A percentile compares a stretch with the other conserved stretches of the same genome.
These are phyloP conservation scores for Pseudozyma sp. DNA, from an alignment of 1,284 basidiomycete genomes.

Conservation along the genomic window DNA sequence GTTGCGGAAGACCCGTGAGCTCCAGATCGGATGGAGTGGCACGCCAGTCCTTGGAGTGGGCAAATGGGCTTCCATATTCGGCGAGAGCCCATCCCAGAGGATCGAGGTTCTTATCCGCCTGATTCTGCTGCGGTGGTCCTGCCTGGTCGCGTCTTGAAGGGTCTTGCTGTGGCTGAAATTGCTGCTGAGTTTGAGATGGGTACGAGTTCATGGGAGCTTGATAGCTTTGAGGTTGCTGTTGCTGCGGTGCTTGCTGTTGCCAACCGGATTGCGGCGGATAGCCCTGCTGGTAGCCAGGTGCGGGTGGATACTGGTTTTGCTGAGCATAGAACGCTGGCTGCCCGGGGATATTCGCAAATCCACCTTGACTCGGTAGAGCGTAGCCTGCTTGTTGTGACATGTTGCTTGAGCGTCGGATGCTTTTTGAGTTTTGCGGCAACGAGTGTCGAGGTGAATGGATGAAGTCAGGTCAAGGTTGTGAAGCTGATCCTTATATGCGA, in stretches of 20 bases:
- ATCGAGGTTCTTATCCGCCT: conserved; percentile 3
- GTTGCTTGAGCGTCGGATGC: neutral
- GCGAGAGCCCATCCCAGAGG: conserved; percentile 4
- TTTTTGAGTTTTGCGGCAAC: too few species aligned
- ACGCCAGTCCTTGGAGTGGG: conserved; percentile 9
- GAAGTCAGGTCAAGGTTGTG: too few species aligned
- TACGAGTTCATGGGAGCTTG: too few species aligned
- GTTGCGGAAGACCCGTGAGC: conserved; percentile 2
- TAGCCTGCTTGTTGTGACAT: neutral
- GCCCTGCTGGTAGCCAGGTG: neutral
- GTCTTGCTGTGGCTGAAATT: neutral
- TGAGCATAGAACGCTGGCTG: neutral
- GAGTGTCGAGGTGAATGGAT: too few species aligned
- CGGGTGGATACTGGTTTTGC: neutral
- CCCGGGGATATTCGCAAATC: neutral
- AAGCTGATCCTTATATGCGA: too few species aligned
- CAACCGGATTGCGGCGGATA: neutral
- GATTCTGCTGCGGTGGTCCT: neutral
- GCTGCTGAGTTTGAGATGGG: neutral
- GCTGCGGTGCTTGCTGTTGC: conserved; percentile 3
- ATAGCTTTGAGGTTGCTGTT: neutral
- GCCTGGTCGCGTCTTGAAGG: neutral
- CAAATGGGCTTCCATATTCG: conserved; percentile 6
- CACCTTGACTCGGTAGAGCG: neutral
- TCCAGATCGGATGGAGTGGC: neutral